Evolutionary conservation across 768 basidiomycete species (phyloP), one percentile per base, ranked within the genome.

Genomic region (Mycena amicta): DNA sequence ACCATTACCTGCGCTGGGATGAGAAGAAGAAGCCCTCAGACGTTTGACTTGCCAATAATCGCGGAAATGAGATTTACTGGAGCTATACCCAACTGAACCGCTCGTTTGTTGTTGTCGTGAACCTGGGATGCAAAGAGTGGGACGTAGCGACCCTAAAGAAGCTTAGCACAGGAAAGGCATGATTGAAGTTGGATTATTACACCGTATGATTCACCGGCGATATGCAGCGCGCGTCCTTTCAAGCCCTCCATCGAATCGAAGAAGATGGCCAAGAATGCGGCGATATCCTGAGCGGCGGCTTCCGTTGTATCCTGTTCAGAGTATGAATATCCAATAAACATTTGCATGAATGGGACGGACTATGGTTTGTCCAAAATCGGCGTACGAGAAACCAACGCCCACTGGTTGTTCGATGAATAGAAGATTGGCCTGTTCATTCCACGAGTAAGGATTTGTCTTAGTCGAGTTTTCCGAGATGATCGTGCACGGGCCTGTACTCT

Each of bases 191-290:
- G n/a, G n/a, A n/a, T n/a, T n/a, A n/a, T 18, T 62, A 82, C 84
- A 23, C 78, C 84, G 39, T 84, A 84, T 3, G 81, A 83, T 68
- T 85, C 78, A 6, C 80, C 78, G 0, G 75, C 70, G 61, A 81
- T 69, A 53, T 80, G 77, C 53, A 81, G 76, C 0, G 66, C 60
- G 1, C 83, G 71, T 2, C 82, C 82, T 60, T 81, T 75, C 72
- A 85, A 83, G 55, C 79, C 70, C 22, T 64, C 71, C 66, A 85
- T 84, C 27, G 77, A 73, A 57, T 84, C 82, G 50, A 84, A 83
- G 69, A 85, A 85, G 51, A 86, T 79, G 6, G 76, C 72, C 0
- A 84, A 69, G 59, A 86, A 84, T 0, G 82, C 78, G 3, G 82
- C 80, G n/a, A 85, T 77, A 55, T 85, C 83, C 40, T 75, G 70